Base-by-base conservation (phyloP, 2,329 filamentous ascomycete species). In the Emydomyces testavorans region DNA sequence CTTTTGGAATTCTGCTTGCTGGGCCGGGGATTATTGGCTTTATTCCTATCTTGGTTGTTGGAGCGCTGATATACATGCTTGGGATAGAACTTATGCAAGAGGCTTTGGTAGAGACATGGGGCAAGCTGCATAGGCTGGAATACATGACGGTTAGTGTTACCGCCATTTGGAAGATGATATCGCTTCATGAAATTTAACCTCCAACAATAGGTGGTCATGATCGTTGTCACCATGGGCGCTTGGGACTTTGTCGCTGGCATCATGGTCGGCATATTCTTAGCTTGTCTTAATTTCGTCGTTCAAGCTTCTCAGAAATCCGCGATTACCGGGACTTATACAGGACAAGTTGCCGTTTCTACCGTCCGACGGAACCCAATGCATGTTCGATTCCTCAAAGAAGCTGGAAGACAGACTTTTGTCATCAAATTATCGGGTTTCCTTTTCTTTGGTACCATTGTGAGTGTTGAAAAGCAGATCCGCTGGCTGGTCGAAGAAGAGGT, bases 381-480 rank as follows among this genome's bases (percentile, higher is more conserved):
- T 58, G 82, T 89, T 51, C 80, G 84, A 50, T 98, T 92, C 60
- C 71, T 98, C 3, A 81, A 82, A 52, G 77, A 90, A 54, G 89
- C 92, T 13, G 89, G 90, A 2, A 77, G 79, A 26, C 92, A 98
- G 62, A 92, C 93, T 28, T 83, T 85, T 50, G 81, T 96, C 42
- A 83, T 94, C 59, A 96, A 96, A 64, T 75, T 98, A 13, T 83
- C 85, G 0, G 90, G 92, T 0, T 96, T 90, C 60, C 77, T 98
- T n/a, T 98, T 98, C 72, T 98, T 98, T 57, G 92, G 92, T 13
- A 96, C 89, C 2, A 94, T 98, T 54, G 90, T 95, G 46, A 87
- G 86, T 40, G 90, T 98, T 0, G 92, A 98, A 64, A 84, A 86
- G 53, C 83, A 83, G 54, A 89, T 96, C 52, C 79, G 89, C 18